Evolutionary conservation across 179 eudicot genomes (phyloP).

Genomic region (Carnegiea gigantea): DNA sequence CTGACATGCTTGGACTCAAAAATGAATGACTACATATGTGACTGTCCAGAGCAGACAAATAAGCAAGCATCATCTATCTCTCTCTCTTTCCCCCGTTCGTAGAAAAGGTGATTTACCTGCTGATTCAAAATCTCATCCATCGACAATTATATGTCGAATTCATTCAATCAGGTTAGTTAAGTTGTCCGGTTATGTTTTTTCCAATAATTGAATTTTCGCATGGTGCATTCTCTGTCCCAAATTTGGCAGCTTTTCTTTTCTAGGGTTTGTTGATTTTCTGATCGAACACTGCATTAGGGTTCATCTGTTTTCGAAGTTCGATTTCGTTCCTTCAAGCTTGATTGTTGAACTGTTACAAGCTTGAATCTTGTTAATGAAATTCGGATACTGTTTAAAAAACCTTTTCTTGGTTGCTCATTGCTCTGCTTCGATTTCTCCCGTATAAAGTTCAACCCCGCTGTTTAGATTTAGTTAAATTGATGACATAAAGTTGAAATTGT

Average conservation of each 20-base stretch:
- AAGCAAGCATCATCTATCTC: slow-evolving; percentile 2
- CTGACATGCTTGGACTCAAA: neutral
- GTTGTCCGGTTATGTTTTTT: neutral
- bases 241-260: slow-evolving; percentile 14
- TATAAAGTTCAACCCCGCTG: neutral
- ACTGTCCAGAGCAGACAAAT: slow-evolving; percentile 17
- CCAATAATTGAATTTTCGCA: neutral
- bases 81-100: neutral
- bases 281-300: slow-evolving; percentile 2
- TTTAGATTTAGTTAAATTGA: neutral
- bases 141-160: neutral
- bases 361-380: neutral
- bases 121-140: slow-evolving; percentile 10
- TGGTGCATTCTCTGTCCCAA: slow-evolving; percentile 1
- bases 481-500: neutral
- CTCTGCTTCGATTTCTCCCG: neutral
- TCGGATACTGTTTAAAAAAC: neutral
- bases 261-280: slow-evolving; percentile 22
- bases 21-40: slow-evolving; percentile 20
- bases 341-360: neutral
- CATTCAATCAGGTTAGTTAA: slow-evolving; percentile 12
- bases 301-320: neutral
- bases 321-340: slow-evolving; percentile 9
- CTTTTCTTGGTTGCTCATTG: neutral
- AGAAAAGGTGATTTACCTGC: slow-evolving; percentile 7